Evolutionary conservation across 768 basidiomycete species (phyloP), one percentile per base, ranked within the genome.

Genomic region (Mycena latifolia): DNA sequence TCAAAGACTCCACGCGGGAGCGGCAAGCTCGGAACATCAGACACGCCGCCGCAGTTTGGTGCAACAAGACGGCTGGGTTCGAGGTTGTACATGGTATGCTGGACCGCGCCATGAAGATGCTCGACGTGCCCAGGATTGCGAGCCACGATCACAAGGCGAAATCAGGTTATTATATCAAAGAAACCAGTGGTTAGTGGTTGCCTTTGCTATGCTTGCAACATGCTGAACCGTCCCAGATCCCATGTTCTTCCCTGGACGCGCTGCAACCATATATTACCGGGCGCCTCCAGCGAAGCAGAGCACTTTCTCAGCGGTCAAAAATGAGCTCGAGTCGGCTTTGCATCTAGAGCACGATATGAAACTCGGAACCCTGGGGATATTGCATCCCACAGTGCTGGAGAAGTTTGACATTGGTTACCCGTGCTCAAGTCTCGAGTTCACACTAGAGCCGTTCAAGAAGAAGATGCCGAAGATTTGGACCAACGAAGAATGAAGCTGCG

Each of bases 331-430:
- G 67, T 74, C 84, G 10, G 80, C 79, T 31, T 74, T 87, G 25
- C 71, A 77, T 67, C 69, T 79, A 57, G 73, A 77, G 5, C 72
- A 78, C 57, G 98, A 99, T 77, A 75, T 89, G 33, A 83, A 86
- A 66, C 92, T 99, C 69, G 98, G 98, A 46, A 87, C 84, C n/a
- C 81, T 99, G 63, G 98, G 98, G 29, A 94, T 98, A 71, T 82
- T 99, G 55, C 97, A 99, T 77, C 98, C 98, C 11, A 86, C 81
- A 8, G 98, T 99, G 5, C 82, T 99, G 61, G 88, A 89, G 72
- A 95, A 94, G 74, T 99, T 97, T 78, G 96, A 99, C 78, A 92
- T 99, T 67, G 87, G 86, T 45, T 96, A 93, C 80, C 97, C 97
- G 22, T 98, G 96, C 80, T 98, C 96, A 35, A 91, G 91, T 9